Evolutionary conservation across 768 basidiomycete species (phyloP), one percentile per base, ranked within the genome.

Genomic region (Auriscalpium vulgare): DNA sequence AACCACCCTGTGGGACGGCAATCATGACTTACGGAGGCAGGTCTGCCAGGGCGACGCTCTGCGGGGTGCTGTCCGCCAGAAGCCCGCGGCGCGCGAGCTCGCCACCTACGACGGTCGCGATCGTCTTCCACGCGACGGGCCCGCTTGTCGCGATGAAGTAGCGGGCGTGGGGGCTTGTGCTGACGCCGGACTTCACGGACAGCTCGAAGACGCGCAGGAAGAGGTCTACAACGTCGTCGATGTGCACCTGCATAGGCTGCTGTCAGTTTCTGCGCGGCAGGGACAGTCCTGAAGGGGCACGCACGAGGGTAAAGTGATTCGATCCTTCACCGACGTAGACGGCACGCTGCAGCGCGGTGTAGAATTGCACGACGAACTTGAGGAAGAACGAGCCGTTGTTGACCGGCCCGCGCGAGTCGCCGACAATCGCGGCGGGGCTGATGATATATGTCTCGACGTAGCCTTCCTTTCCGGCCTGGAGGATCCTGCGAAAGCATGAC

Each of bases 151-250:
- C 56, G 29, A 59, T 17, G 51, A 52, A 59, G 36, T 59, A 59
- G 38, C 56, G 51, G 23, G 56, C 51, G 40, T 59, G 56, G 21
- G 58, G 55, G 45, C 57, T 58, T 21, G 49, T 51, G 19, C 50
- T 38, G 13, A 48, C 50, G 10, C 2, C 43, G 2, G 35, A n/a
- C 10, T 46, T 52, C 29, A 51, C 10, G 8, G 51, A 35, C 16
- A 17, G 55, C n/a, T 13, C 50, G 51, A 59, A 56, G 50, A 59
- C 36, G n/a, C 51, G 46, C 19, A 37, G 13, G n/a, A 40, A 59
- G 35, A 56, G 49, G 16, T 44, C 38, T 37, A 56, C 51, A 11
- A 52, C 19, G 40, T 59, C 58, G 11, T 56, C 58, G 37, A 56
- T 45, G 14, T 9, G 38, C 2, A 59, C 36, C 58, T 59, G 49